phyloP scores from a whole-genome alignment of 2,329 filamentous ascomycete species.

The Alternaria sp. region DNA sequence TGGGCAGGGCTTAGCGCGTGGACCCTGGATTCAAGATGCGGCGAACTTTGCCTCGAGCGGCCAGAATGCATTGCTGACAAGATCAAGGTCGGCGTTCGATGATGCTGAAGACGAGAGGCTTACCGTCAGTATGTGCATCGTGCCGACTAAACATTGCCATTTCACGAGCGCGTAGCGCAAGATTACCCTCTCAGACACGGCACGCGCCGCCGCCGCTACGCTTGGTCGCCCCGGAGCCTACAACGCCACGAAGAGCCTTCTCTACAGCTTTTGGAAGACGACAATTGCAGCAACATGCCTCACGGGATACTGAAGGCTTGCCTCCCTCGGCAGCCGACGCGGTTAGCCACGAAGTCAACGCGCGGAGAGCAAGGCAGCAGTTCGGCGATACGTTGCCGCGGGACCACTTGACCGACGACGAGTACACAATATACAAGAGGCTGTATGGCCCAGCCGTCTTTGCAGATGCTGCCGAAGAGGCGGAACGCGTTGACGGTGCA shows the following conservation, averaged over 20 bases:
- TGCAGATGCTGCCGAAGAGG: slow-evolving; percentile 64
- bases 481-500: slow-evolving; percentile 53
- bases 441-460: slow-evolving; percentile 77
- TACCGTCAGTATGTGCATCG: slow-evolving; percentile 40
- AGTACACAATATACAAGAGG: slow-evolving; percentile 77
- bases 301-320: not conserved
- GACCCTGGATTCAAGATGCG: slow-evolving; percentile 29
- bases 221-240: slow-evolving; percentile 12
- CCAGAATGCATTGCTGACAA: slow-evolving; percentile 4
- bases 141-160: slow-evolving; percentile 41
- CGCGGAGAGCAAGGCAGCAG: slow-evolving; percentile 72
- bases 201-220: slow-evolving; percentile 16
- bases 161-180: slow-evolving; percentile 33
- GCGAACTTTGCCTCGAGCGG: slow-evolving; percentile 37
- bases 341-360: slow-evolving; percentile 64
- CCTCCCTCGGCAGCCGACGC: slow-evolving; percentile 25
- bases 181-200: slow-evolving; percentile 23
- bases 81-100: slow-evolving; percentile 14
- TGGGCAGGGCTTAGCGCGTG: slow-evolving; percentile 29
- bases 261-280: slow-evolving; percentile 22
- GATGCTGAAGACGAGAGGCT: slow-evolving; percentile 40
- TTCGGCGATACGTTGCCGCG: slow-evolving; percentile 80
- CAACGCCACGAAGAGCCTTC: slow-evolving; percentile 30
- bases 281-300: slow-evolving; percentile 17
- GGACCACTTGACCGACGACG: slow-evolving; percentile 70